A percentile compares a stretch with the other conserved stretches of the same genome.
phyloP scores from a whole-genome alignment of 768 basidiomycete species.

The Serendipita sp. region DNA sequence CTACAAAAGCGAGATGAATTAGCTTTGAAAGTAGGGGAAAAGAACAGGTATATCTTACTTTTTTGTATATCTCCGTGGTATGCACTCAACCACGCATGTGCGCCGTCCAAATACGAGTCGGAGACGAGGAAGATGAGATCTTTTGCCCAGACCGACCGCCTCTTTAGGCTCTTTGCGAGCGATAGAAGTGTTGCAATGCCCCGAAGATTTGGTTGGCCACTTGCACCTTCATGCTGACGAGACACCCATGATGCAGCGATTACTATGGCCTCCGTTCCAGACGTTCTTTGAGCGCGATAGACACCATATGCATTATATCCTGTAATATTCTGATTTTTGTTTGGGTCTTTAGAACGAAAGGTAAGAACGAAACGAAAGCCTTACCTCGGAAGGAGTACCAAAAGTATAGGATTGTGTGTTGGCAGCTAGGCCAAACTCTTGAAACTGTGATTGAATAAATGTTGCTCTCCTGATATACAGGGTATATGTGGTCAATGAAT shows the following conservation, averaged over 20 bases:
- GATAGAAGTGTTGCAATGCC: constrained; percentile 77
- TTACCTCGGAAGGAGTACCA: constrained; percentile 34
- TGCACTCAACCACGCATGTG: constrained; percentile 78
- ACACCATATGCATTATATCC: constrained; percentile 78
- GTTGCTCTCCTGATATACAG: constrained; percentile 39
- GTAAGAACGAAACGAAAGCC: constrained; percentile 13
- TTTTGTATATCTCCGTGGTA: constrained; percentile 60
- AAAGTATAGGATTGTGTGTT: constrained; percentile 57
- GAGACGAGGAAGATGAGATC: constrained; percentile 82
- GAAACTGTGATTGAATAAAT: constrained; percentile 48
- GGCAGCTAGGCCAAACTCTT: constrained; percentile 55
- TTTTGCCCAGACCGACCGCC: constrained; percentile 85
- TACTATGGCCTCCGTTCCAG: constrained; percentile 87
- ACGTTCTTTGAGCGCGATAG: constrained; percentile 68
- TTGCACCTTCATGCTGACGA: constrained; percentile 38
- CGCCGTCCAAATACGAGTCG: constrained; percentile 78
- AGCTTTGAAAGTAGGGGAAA: background rate
- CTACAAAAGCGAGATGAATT: constrained; percentile 32
- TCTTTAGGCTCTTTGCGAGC: constrained; percentile 67
- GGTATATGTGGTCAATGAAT: background rate
- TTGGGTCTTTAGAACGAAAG: background rate
- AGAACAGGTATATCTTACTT: constrained; percentile 29
- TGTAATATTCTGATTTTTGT: constrained; percentile 29
- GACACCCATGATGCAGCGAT: constrained; percentile 86
- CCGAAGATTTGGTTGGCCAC: constrained; percentile 52